These are phyloP conservation scores for Licmophora abbreviata DNA, from an alignment of 108 stramenopile genomes.

Conservation along the genomic window DNA sequence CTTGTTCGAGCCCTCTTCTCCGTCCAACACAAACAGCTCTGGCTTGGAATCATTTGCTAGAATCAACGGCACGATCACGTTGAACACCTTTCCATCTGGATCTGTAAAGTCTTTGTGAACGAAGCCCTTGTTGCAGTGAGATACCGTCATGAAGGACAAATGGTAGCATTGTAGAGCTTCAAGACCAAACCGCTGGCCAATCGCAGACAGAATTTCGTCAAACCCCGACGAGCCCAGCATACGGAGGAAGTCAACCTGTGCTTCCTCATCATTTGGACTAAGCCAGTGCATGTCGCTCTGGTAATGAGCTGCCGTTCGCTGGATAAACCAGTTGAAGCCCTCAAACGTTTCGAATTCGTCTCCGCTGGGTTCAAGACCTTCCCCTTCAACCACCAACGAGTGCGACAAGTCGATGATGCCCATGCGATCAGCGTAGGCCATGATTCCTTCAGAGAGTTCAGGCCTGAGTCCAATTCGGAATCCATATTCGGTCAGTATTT, in stretches of 20 bases:
- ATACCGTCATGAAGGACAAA: constrained; percentile 50
- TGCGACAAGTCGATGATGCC: constrained; percentile 30
- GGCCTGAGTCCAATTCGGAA: background rate
- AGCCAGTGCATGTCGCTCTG: constrained; percentile 67
- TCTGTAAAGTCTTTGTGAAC: constrained; percentile 50
- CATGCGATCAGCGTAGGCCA: constrained; percentile 11
- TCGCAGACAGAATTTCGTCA: constrained; percentile 38
- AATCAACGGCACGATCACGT: constrained; percentile 47
- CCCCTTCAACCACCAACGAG: constrained; percentile 9
- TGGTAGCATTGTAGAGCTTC: constrained; percentile 44
- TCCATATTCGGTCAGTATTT: too few relatives aligned
- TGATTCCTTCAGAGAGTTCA: background rate
- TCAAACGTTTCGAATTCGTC: constrained; percentile 1
- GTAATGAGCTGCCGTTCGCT: constrained; percentile 24
- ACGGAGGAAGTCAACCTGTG: constrained; percentile 32
- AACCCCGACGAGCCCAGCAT: constrained; percentile 49
- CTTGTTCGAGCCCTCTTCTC: background rate
- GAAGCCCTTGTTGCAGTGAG: constrained; percentile 32
- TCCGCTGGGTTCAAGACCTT: constrained; percentile 7
- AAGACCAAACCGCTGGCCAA: constrained; percentile 44
- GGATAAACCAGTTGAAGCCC: background rate
- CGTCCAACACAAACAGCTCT: constrained; percentile 28
- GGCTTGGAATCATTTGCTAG: constrained; percentile 40
- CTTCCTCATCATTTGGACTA: constrained; percentile 31
- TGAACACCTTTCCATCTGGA: constrained; percentile 52